These are phyloP conservation scores for Penicillium sp. DNA, from an alignment of 2,329 filamentous ascomycete genomes.

Conservation along the genomic window DNA sequence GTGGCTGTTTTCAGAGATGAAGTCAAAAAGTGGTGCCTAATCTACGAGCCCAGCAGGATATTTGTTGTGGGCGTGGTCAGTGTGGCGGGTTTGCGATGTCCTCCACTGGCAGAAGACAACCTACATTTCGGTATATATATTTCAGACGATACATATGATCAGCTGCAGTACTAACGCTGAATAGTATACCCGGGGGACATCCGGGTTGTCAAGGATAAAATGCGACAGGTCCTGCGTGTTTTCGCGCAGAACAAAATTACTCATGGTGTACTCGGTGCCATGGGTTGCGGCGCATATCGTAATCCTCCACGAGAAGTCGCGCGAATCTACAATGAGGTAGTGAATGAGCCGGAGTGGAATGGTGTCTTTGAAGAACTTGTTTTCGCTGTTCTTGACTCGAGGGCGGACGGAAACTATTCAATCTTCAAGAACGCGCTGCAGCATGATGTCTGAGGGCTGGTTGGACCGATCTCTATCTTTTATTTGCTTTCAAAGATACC, in stretches of 20 bases:
- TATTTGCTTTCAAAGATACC: not conserved
- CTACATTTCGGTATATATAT: constrained; percentile 7
- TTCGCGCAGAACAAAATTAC: constrained; percentile 45
- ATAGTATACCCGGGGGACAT: constrained; percentile 36
- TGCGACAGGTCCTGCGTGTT: constrained; percentile 56
- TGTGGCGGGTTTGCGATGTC: constrained; percentile 52
- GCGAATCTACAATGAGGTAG: constrained; percentile 58
- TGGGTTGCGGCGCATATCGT: constrained; percentile 63
- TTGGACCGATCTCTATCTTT: not conserved
- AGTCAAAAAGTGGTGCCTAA: constrained; percentile 15
- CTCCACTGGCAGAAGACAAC: constrained; percentile 23
- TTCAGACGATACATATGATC: not conserved
- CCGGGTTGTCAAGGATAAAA: constrained; percentile 57
- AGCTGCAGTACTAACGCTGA: not conserved
- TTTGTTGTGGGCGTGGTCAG: constrained; percentile 56
- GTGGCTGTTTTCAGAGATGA: constrained; percentile 55
- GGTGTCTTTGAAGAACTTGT: constrained; percentile 61
- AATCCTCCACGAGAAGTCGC: constrained; percentile 61
- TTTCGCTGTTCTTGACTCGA: constrained; percentile 57
- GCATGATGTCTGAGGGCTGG: not conserved
- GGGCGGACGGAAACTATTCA: constrained; percentile 21
- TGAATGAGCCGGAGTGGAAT: constrained; percentile 56
- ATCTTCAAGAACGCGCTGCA: constrained; percentile 12
- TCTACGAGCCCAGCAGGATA: constrained; percentile 22
- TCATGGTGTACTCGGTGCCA: constrained; percentile 56